phyloP scores from a whole-genome alignment of 208 protist species.

The Porcisia hertigi region DNA sequence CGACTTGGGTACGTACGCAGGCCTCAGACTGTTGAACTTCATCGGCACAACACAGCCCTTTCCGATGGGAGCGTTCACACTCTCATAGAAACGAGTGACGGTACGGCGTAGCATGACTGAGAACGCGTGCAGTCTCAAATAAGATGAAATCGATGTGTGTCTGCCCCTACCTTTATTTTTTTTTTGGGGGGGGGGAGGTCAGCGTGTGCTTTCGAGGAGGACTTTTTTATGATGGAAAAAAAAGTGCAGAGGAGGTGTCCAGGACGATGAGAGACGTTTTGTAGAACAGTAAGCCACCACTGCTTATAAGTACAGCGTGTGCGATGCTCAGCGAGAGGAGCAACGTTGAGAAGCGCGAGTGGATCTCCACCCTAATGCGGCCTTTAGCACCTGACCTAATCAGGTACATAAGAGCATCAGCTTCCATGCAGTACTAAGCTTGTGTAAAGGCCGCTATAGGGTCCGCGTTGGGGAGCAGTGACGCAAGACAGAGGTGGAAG shows the following conservation, averaged over 20 bases:
- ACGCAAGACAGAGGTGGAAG: too few species aligned
- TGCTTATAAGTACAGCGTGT: neutral
- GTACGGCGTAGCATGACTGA: conserved; percentile 70
- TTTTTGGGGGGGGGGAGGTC: neutral
- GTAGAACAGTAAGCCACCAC: neutral
- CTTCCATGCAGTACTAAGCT: too few species aligned
- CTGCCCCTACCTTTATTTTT: too few species aligned
- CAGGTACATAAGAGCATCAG: neutral
- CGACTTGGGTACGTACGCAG: conserved; percentile 76
- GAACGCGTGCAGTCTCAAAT: conserved; percentile 5
- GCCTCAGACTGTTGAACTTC: conserved; percentile 80
- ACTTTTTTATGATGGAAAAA: neutral
- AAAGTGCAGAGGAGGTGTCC: too few species aligned
- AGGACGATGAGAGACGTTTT: neutral
- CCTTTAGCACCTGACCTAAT: neutral
- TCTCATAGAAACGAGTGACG: conserved; percentile 50
- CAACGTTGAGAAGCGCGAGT: neutral
- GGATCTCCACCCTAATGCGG: neutral
- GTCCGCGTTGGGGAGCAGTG: too few species aligned
- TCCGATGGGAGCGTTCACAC: conserved; percentile 62
- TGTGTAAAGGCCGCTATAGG: too few species aligned
- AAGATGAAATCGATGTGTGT: neutral
- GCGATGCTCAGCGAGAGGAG: neutral
- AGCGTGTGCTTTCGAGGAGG: neutral
- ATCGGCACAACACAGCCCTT: conserved; percentile 83